Evolutionary conservation across 1,284 basidiomycete species (phyloP).

Genomic region (Microbotryum silenes-acaulis): DNA sequence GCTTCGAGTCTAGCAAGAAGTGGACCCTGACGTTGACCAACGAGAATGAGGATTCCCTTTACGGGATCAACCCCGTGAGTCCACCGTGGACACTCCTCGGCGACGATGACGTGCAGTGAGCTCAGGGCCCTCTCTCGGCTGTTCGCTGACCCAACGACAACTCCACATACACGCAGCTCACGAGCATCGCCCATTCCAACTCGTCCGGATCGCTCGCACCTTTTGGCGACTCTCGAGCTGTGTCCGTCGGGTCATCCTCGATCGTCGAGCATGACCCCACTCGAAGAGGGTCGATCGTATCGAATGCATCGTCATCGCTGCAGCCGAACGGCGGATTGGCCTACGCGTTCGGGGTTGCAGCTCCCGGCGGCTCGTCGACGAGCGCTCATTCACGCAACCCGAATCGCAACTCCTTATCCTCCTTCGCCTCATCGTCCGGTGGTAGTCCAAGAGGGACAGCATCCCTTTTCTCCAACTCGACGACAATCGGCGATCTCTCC

Average conservation of each 20-base stretch:
- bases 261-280: constrained; percentile 45
- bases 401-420: constrained; percentile 15
- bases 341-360: too few relatives aligned
- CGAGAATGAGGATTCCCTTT: too few relatives aligned
- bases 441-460: constrained; percentile 1
- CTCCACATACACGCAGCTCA: too few relatives aligned
- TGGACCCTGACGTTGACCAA: too few relatives aligned
- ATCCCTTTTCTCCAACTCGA: constrained; percentile 8
- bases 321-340: too few relatives aligned
- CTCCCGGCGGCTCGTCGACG: constrained; percentile 4
- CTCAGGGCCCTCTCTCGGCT: too few relatives aligned
- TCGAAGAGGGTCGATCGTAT: constrained; percentile 59
- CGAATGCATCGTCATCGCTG: constrained; percentile 42
- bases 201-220: not conserved
- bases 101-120: too few relatives aligned
- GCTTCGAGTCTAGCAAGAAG: too few relatives aligned
- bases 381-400: not conserved
- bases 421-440: constrained; percentile 21
- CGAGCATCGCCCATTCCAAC: constrained; percentile 1
- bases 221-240: not conserved
- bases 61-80: too few relatives aligned
- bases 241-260: not conserved
- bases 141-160: too few relatives aligned
- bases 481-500: constrained; percentile 23
- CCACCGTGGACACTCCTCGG: too few relatives aligned